phyloP scores from a whole-genome alignment of 768 basidiomycete genomes.

The Russula virescens region DNA sequence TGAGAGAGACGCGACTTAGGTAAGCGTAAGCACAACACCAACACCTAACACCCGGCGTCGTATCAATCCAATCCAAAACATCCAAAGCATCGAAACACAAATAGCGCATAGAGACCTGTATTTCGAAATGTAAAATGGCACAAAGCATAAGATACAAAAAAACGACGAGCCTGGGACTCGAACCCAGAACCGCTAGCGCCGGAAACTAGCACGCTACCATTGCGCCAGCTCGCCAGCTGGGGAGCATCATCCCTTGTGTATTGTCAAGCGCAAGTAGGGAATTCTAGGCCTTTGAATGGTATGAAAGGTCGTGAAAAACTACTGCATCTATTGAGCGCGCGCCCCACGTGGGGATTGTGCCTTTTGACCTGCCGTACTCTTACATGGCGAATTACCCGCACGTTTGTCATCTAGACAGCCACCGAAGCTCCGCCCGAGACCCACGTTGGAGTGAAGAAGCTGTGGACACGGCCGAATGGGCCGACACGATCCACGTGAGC shows the following conservation, averaged over 20 bases:
- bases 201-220: conserved; percentile 64
- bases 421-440: too few relatives aligned
- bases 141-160: conserved; percentile 26
- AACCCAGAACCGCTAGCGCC: conserved; percentile 60
- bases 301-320: too few relatives aligned
- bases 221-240: conserved; percentile 49
- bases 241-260: background rate
- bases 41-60: background rate
- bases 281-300: too few relatives aligned
- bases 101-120: background rate
- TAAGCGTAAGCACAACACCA: conserved; percentile 2
- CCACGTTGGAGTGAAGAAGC: too few relatives aligned
- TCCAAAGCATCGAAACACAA: background rate
- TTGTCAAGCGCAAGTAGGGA: background rate
- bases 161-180: conserved; percentile 56
- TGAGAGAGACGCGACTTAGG: conserved; percentile 24
- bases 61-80: too few relatives aligned
- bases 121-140: background rate
- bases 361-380: too few relatives aligned
- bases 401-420: background rate
- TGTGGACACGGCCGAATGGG: background rate
- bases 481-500: background rate
- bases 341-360: too few relatives aligned
- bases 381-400: background rate
- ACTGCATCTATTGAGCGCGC: too few relatives aligned